Percentiles rank a stretch among this genome's conserved stretches.
phyloP scores from a whole-genome alignment of 352 stramenopile genomes.

The Phytophthora pseudosyringae region DNA sequence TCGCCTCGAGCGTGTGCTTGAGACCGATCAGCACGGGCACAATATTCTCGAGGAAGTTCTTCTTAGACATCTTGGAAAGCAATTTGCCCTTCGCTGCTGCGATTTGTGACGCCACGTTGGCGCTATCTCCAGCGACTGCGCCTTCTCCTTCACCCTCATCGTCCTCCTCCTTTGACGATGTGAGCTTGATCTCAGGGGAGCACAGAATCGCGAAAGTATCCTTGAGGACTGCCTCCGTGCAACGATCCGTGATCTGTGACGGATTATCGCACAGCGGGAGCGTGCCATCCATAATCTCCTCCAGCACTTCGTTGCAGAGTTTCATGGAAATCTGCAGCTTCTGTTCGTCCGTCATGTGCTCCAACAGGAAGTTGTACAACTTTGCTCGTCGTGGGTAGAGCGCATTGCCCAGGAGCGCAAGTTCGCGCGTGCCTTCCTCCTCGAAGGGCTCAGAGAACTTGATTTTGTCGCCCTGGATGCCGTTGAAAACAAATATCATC shows the following conservation, averaged over 20 bases:
- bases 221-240: slow-evolving; percentile 90
- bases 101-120: slow-evolving; percentile 69
- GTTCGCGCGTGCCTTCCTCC: slow-evolving; percentile 66
- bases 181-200: slow-evolving; percentile 89
- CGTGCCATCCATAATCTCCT: slow-evolving; percentile 88
- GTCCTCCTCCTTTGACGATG: slow-evolving; percentile 53
- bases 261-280: slow-evolving; percentile 76
- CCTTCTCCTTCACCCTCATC: slow-evolving; percentile 74
- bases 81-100: slow-evolving; percentile 93
- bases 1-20: slow-evolving; percentile 94
- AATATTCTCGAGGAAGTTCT: slow-evolving; percentile 97
- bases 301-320: slow-evolving; percentile 94
- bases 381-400: slow-evolving; percentile 77
- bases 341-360: slow-evolving; percentile 96
- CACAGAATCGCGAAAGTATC: slow-evolving; percentile 89
- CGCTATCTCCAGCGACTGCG: slow-evolving; percentile 41
- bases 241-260: slow-evolving; percentile 79
- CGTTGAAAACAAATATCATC: slow-evolving; percentile 97
- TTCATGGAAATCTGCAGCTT: slow-evolving; percentile 96
- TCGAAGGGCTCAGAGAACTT: slow-evolving; percentile 72
- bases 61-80: slow-evolving; percentile 96
- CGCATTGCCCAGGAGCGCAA: slow-evolving; percentile 60
- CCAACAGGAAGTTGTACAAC: slow-evolving; percentile 95
- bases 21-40: slow-evolving; percentile 96
- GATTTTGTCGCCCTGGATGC: slow-evolving; percentile 61